phyloP scores from a whole-genome alignment of 2,329 filamentous ascomycete species.

The Chaetomiaceae sp. region DNA sequence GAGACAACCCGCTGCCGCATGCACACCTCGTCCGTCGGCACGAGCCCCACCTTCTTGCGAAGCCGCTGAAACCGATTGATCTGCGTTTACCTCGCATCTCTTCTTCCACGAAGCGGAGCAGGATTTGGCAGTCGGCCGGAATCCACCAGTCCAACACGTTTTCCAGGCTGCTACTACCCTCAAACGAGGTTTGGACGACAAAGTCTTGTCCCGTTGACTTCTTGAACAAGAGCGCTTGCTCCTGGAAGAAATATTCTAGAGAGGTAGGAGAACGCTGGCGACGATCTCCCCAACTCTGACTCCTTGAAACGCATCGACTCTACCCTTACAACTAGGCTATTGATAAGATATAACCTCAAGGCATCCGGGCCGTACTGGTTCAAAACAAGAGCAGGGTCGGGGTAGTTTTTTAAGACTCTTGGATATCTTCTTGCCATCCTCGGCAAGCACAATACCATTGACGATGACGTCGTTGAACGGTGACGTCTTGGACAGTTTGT shows the following conservation, averaged over 20 bases:
- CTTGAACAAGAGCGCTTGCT: slow-evolving; percentile 78
- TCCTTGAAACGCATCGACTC: slow-evolving; percentile 92
- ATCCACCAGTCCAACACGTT: slow-evolving; percentile 98
- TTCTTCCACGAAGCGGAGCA: slow-evolving; percentile 84
- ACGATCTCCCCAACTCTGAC: slow-evolving; percentile 91
- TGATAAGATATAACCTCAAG: slow-evolving; percentile 87
- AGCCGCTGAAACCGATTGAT: slow-evolving; percentile 89
- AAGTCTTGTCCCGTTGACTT: slow-evolving; percentile 44
- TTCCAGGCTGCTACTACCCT: too few species aligned
- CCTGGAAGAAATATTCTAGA: slow-evolving; percentile 98
- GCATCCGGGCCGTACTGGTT: slow-evolving; percentile 86
- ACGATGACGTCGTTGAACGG: slow-evolving; percentile 94
- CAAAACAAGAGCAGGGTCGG: slow-evolving; percentile 79
- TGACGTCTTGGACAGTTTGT: slow-evolving; percentile 75
- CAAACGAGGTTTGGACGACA: slow-evolving; percentile 50
- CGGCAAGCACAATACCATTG: slow-evolving; percentile 87
- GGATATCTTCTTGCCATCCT: slow-evolving; percentile 98
- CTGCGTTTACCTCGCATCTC: slow-evolving; percentile 68
- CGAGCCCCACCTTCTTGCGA: slow-evolving; percentile 86
- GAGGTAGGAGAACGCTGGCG: slow-evolving; percentile 78
- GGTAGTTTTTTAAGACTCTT: slow-evolving; percentile 95
- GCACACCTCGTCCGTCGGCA: slow-evolving; percentile 88
- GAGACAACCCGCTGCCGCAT: slow-evolving; percentile 84
- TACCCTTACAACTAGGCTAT: slow-evolving; percentile 88
- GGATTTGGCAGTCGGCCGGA: slow-evolving; percentile 82